Percentiles rank a stretch among this genome's conserved stretches.
Evolutionary conservation across 225 moss, liverwort and hornwort species (phyloP).

Genomic region (Anthoceros angustus): DNA sequence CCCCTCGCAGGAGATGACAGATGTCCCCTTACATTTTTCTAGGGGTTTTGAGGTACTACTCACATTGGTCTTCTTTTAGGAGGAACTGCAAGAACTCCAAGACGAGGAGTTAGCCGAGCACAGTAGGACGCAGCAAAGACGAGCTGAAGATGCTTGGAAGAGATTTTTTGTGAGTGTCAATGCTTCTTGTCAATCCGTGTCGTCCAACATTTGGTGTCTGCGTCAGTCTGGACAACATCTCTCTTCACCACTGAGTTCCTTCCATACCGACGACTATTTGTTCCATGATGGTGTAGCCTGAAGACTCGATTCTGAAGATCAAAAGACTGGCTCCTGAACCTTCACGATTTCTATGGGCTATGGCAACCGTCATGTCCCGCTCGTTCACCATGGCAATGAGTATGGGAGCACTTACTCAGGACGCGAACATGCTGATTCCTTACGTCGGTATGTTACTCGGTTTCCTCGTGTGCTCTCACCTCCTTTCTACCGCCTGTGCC

Average conservation of each 20-base stretch:
- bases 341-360: slow-evolving; percentile 75
- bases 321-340: slow-evolving; percentile 75
- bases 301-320: slow-evolving; percentile 68
- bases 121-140: slow-evolving; percentile 40
- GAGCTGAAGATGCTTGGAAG: slow-evolving; percentile 55
- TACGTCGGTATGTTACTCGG: slow-evolving; percentile 48
- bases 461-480: neutral
- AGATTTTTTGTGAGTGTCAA: slow-evolving; percentile 57
- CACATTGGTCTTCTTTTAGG: slow-evolving; percentile 18
- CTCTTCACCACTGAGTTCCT: neutral
- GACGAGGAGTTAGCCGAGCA: slow-evolving; percentile 47
- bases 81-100: slow-evolving; percentile 66
- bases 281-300: slow-evolving; percentile 32
- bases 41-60: neutral
- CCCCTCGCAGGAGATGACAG: neutral
- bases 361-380: slow-evolving; percentile 71
- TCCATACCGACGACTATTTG: neutral
- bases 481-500: neutral
- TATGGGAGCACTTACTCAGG: slow-evolving; percentile 49
- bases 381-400: slow-evolving; percentile 54
- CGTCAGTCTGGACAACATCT: neutral
- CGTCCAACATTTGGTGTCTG: neutral
- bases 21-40: neutral
- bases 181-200: neutral
- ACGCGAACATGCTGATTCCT: slow-evolving; percentile 80